phyloP scores from a whole-genome alignment of 176 grass and related monocot genomes.

The Alloteropsis semialata region DNA sequence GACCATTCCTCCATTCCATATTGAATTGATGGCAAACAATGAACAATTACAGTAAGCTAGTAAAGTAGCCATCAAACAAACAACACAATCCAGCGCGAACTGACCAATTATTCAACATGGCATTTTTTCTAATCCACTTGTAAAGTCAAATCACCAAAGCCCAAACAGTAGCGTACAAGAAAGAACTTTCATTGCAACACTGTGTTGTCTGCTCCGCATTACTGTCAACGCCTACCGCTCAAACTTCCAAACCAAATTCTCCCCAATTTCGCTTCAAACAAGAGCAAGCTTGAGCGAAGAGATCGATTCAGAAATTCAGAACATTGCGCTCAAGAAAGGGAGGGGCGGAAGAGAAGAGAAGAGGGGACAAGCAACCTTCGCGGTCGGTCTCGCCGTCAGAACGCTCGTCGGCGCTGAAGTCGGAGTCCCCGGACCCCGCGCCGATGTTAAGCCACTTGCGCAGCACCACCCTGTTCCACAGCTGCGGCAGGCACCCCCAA shows the following conservation, averaged over 20 bases:
- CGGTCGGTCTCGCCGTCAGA: conserved; percentile 52
- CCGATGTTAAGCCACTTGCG: conserved; percentile 94
- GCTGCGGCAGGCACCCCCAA: conserved; percentile 52
- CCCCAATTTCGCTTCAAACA: not conserved
- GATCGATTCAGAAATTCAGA: conserved; percentile 25
- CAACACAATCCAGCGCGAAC: not conserved
- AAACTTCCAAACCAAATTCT: not conserved
- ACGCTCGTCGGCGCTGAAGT: conserved; percentile 85
- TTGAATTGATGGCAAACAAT: conserved; percentile 13
- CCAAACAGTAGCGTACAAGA: conserved; percentile 41
- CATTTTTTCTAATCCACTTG: not conserved
- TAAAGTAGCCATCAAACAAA: not conserved
- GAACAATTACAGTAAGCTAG: not conserved
- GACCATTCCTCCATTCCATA: not conserved
- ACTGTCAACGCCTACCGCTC: conserved; percentile 2
- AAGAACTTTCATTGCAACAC: conserved; percentile 28
- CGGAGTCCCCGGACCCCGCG: conserved; percentile 55
- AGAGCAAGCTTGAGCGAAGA: not conserved
- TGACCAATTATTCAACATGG: not conserved
- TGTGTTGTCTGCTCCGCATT: conserved; percentile 1
- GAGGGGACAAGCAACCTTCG: conserved; percentile 37
- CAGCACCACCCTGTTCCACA: conserved; percentile 76
- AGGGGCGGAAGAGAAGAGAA: not conserved
- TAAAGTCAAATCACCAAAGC: conserved; percentile 3
- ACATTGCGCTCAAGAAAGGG: not conserved